Conservation (phyloP, 2,329 filamentous ascomycete genomes). For the Calonectria henricotiae region DNA sequence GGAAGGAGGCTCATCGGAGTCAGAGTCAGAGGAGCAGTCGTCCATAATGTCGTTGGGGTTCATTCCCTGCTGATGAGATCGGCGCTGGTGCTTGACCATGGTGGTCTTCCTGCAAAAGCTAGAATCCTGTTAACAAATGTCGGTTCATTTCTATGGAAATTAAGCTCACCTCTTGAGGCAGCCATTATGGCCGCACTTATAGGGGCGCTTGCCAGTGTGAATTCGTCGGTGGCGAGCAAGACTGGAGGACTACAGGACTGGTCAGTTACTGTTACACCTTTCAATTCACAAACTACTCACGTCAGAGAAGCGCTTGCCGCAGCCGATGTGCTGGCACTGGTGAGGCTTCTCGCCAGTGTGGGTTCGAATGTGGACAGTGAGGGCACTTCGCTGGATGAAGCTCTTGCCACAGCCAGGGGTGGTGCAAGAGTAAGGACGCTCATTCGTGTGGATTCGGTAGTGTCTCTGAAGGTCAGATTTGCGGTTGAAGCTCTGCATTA, state of each 20-base stretch:
- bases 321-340: constrained; percentile 76
- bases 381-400: constrained; percentile 80
- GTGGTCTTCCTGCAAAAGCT: constrained; percentile 83
- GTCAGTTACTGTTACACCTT: constrained; percentile 33
- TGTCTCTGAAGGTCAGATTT: constrained; percentile 81
- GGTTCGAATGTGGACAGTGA: constrained; percentile 80
- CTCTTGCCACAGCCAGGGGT: constrained; percentile 77
- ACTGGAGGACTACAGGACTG: constrained; percentile 71
- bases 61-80: constrained; percentile 74
- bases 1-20: constrained; percentile 72
- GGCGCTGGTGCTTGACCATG: constrained; percentile 78
- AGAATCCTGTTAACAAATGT: constrained; percentile 43
- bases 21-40: constrained; percentile 72
- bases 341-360: constrained; percentile 83
- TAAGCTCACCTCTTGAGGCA: constrained; percentile 73
- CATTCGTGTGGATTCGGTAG: constrained; percentile 81
- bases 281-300: constrained; percentile 61
- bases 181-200: constrained; percentile 74
- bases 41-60: constrained; percentile 70
- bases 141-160: background rate
- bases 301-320: constrained; percentile 80
- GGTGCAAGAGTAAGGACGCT: constrained; percentile 77
- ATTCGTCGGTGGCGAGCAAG: constrained; percentile 77
- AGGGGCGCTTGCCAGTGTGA: constrained; percentile 78
- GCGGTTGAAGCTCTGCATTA: constrained; percentile 77